Percentiles rank a stretch among this genome's conserved stretches.
Conservation (phyloP, 1,284 basidiomycete species). For the Schizopora paradoxa region DNA sequence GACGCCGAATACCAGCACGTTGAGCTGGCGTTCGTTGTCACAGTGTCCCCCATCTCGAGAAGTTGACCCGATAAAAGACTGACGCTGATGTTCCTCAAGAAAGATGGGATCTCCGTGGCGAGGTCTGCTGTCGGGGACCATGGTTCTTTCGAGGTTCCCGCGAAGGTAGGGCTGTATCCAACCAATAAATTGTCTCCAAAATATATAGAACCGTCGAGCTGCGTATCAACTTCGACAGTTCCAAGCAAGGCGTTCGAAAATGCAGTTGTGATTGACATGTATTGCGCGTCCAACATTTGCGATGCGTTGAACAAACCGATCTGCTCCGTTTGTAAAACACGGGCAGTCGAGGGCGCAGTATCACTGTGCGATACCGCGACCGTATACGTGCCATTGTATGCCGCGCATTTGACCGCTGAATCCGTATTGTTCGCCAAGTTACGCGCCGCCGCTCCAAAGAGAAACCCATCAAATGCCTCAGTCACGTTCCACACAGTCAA, state of each 20-base stretch:
- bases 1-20: neutral
- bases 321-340: neutral
- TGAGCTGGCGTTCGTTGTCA: neutral
- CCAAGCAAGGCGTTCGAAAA: neutral
- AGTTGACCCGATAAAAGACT: neutral
- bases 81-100: constrained; percentile 1
- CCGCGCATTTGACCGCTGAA: neutral
- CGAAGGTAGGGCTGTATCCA: neutral
- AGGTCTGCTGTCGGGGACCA: neutral
- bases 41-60: no score
- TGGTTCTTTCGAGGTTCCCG: neutral
- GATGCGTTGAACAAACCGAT: neutral
- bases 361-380: neutral
- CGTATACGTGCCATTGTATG: neutral
- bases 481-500: neutral
- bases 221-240: neutral
- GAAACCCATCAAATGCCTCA: neutral
- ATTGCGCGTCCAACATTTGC: neutral
- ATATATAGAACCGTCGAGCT: no score
- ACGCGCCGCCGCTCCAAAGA: neutral
- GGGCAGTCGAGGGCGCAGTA: neutral
- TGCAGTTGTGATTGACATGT: neutral
- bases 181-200: neutral
- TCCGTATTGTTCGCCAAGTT: no score
- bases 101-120: neutral